Evolutionary conservation across 2,329 filamentous ascomycete species (phyloP).

Genomic region (Byssoonygena ceratinophila): DNA sequence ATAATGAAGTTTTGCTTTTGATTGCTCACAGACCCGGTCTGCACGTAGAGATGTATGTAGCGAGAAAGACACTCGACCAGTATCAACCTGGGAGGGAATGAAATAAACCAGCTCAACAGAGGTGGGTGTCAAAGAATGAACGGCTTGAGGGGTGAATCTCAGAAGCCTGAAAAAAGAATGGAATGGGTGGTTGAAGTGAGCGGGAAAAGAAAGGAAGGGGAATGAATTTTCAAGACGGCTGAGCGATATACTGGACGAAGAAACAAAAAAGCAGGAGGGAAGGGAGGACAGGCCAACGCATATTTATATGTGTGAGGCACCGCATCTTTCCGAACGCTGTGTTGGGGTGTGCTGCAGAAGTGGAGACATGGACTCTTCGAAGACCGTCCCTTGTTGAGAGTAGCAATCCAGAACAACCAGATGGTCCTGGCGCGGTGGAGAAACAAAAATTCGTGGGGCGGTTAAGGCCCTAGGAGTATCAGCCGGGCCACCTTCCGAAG

Average conservation of each 20-base stretch:
- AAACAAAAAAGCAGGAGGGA: background rate
- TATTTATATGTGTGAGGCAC: conserved; percentile 4
- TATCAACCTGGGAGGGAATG: conserved; percentile 12
- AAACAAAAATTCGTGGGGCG: background rate
- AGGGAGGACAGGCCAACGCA: conserved; percentile 7
- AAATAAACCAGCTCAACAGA: conserved; percentile 18
- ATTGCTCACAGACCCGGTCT: background rate
- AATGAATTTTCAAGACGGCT: conserved; percentile 12
- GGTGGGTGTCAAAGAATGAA: conserved; percentile 14
- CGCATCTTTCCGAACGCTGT: background rate
- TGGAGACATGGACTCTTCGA: background rate
- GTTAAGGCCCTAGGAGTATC: background rate
- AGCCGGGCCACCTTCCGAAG: background rate
- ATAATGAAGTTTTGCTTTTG: background rate
- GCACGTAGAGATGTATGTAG: background rate
- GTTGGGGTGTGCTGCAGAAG: background rate
- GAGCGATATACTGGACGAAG: background rate
- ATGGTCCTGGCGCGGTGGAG: background rate
- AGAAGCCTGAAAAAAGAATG: conserved; percentile 25
- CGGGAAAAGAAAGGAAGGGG: conserved; percentile 18
- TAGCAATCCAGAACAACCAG: conserved; percentile 2
- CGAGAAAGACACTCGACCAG: conserved; percentile 13
- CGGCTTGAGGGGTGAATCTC: conserved; percentile 13
- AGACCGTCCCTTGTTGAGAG: background rate
- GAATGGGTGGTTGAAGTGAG: conserved; percentile 17